Evolutionary conservation across 1,139 yeast genomes (phyloP).

Genomic region (Geotrichum siamense): DNA sequence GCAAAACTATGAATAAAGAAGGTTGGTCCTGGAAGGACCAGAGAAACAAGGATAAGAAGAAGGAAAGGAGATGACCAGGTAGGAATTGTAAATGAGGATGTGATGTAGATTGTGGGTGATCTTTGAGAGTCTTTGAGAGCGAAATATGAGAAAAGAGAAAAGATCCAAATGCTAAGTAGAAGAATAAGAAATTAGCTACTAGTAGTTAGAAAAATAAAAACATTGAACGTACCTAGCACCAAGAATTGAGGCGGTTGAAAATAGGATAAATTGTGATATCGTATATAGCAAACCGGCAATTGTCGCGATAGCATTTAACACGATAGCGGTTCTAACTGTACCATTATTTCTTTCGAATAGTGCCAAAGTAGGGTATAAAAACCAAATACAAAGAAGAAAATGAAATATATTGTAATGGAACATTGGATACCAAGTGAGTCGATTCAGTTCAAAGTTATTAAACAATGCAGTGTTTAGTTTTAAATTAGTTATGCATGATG

Average conservation of each 20-base stretch:
- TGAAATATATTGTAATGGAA: slow-evolving; percentile 59
- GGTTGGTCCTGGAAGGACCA: slow-evolving; percentile 54
- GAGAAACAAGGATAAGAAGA: slow-evolving; percentile 44
- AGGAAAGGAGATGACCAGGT: slow-evolving; percentile 56
- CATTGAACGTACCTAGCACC: slow-evolving; percentile 13
- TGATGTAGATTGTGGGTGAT: slow-evolving; percentile 40
- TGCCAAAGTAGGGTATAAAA: slow-evolving; percentile 56
- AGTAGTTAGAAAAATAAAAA: neutral
- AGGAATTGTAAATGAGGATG: slow-evolving; percentile 41
- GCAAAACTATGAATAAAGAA: slow-evolving; percentile 66
- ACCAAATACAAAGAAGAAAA: slow-evolving; percentile 53
- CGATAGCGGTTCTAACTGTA: slow-evolving; percentile 79
- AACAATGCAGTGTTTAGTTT: slow-evolving; percentile 53
- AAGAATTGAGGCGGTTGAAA: slow-evolving; percentile 42
- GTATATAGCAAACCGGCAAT: slow-evolving; percentile 64
- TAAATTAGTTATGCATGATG: slow-evolving; percentile 36
- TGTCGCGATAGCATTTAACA: slow-evolving; percentile 65
- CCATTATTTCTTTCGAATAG: slow-evolving; percentile 69
- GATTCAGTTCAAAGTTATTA: slow-evolving; percentile 40
- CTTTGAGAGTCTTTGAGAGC: slow-evolving; percentile 52
- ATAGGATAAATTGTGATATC: slow-evolving; percentile 47
- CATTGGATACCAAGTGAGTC: slow-evolving; percentile 69
- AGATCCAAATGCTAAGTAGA: slow-evolving; percentile 57
- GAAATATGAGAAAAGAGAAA: slow-evolving; percentile 59
- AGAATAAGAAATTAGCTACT: neutral